Conservation (phyloP, 345 rosid species). For the Corchorus olitorius region DNA sequence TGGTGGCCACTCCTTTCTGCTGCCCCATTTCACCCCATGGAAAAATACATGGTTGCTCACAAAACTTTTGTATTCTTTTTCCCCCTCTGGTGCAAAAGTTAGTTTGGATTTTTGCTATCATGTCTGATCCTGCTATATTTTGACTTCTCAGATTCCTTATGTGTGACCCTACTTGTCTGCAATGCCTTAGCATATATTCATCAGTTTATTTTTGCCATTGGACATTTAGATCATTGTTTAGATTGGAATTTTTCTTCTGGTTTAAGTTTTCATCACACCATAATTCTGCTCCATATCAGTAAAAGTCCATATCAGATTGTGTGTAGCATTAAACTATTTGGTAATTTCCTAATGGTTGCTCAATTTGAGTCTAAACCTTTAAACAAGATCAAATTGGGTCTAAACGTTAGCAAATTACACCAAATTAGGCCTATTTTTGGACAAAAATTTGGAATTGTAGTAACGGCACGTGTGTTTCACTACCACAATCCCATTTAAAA, state of each 20-base stretch:
- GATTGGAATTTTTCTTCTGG: not conserved
- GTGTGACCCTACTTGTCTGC: conserved; percentile 10
- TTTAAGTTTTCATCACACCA: not conserved
- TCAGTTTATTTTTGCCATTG: not conserved
- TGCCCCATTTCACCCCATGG: conserved; percentile 24
- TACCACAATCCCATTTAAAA: too few relatives aligned
- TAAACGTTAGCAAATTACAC: too few relatives aligned
- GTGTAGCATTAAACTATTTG: not conserved
- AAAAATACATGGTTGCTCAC: conserved; percentile 13
- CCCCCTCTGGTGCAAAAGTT: conserved; percentile 37
- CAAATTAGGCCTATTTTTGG: too few relatives aligned
- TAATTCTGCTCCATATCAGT: not conserved
- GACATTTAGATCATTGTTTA: not conserved
- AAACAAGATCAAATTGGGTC: too few relatives aligned
- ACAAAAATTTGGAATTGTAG: too few relatives aligned
- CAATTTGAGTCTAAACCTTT: too few relatives aligned
- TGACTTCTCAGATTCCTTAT: conserved; percentile 15
- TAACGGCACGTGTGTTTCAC: too few relatives aligned
- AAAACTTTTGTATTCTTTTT: conserved; percentile 17
- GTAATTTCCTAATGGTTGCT: not conserved
- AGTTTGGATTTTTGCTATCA: conserved; percentile 43
- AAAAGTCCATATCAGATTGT: not conserved
- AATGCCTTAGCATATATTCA: not conserved
- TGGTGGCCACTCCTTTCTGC: conserved; percentile 34
- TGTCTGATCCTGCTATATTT: conserved; percentile 46